Conservation (phyloP, 2,329 filamentous ascomycete species). For the Pseudopithomyces maydicus region DNA sequence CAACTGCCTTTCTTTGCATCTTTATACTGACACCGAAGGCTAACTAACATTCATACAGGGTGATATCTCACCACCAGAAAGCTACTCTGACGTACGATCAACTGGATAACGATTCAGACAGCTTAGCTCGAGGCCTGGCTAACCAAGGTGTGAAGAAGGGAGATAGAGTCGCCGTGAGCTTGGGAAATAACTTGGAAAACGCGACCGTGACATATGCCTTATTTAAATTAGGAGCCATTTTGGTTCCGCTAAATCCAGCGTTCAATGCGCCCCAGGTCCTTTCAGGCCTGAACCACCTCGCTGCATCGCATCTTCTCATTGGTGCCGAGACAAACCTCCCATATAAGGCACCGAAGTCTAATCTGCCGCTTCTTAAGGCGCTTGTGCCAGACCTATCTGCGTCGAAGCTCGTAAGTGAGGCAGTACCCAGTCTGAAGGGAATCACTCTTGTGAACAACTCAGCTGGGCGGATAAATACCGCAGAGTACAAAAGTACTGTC, state of each 20-base stretch:
- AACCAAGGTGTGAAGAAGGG: slow-evolving; percentile 78
- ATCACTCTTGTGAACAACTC: slow-evolving; percentile 84
- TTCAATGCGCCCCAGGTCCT: slow-evolving; percentile 82
- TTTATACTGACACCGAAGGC: slow-evolving; percentile 5
- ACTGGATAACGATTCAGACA: slow-evolving; percentile 78
- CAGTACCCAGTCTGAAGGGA: slow-evolving; percentile 70
- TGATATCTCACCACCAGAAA: slow-evolving; percentile 67
- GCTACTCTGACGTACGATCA: slow-evolving; percentile 71
- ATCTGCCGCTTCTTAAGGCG: slow-evolving; percentile 61
- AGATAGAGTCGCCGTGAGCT: slow-evolving; percentile 80
- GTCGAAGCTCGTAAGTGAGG: slow-evolving; percentile 55
- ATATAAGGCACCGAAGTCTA: slow-evolving; percentile 64
- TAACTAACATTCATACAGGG: slow-evolving; percentile 43
- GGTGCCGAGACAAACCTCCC: slow-evolving; percentile 87
- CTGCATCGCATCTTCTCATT: slow-evolving; percentile 75
- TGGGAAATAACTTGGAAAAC: slow-evolving; percentile 86
- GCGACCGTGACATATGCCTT: slow-evolving; percentile 82
- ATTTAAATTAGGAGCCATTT: slow-evolving; percentile 91
- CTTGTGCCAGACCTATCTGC: slow-evolving; percentile 56
- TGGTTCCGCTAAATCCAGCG: slow-evolving; percentile 91
- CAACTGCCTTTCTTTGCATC: not conserved
- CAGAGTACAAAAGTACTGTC: slow-evolving; percentile 40
- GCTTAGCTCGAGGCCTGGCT: slow-evolving; percentile 71
- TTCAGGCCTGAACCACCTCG: slow-evolving; percentile 77
- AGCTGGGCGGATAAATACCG: slow-evolving; percentile 55